Conservation (phyloP, 2,329 filamentous ascomycete genomes). For the Microcyclospora pomicola region DNA sequence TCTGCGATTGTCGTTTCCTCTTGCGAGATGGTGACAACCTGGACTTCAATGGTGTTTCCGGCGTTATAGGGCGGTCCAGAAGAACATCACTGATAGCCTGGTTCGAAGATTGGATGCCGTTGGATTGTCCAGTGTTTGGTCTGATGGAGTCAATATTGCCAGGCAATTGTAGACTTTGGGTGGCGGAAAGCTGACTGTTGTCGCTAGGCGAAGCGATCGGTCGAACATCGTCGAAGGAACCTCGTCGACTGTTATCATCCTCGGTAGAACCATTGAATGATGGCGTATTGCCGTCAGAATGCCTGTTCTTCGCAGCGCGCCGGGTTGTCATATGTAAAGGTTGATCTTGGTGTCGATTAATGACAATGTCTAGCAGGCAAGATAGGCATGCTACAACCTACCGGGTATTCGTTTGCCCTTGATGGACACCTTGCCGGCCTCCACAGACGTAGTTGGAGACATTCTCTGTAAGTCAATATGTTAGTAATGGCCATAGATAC, state of each 20-base stretch:
- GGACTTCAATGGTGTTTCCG: slow-evolving; percentile 2
- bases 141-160: slow-evolving; percentile 1
- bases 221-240: slow-evolving; percentile 12
- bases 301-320: slow-evolving; percentile 10
- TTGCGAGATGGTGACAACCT: slow-evolving; percentile 14
- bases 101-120: slow-evolving; percentile 3
- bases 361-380: too few relatives aligned
- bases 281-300: slow-evolving; percentile 6
- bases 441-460: too few relatives aligned
- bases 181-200: slow-evolving; percentile 12
- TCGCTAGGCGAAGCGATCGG: slow-evolving; percentile 13
- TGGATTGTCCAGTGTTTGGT: background rate
- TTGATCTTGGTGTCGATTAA: too few relatives aligned
- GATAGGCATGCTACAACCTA: too few relatives aligned
- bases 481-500: too few relatives aligned
- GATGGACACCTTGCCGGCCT: too few relatives aligned
- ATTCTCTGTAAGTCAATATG: too few relatives aligned
- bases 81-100: slow-evolving; percentile 1
- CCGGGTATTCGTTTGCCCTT: too few relatives aligned
- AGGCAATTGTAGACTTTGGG: slow-evolving; percentile 9
- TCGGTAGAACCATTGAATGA: slow-evolving; percentile 16
- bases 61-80: slow-evolving; percentile 1
- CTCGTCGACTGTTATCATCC: slow-evolving; percentile 10
- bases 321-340: slow-evolving; percentile 38
- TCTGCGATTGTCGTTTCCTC: slow-evolving; percentile 12